Conservation (phyloP, 192 early-diverging fungal species). For the Backusella mclennaniae region DNA sequence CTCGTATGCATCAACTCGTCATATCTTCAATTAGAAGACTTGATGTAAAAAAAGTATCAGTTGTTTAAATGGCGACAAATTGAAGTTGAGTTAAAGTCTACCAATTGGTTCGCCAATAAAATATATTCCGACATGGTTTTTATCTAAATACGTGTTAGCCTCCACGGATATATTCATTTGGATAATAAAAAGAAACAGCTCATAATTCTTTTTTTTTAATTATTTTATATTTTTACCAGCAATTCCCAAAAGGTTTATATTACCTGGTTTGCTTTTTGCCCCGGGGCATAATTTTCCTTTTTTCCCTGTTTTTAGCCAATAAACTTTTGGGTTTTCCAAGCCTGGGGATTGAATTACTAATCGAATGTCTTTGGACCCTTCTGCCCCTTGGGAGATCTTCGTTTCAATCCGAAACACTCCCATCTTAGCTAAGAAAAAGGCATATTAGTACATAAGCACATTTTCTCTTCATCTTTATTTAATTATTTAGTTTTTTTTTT, state of each 20-base stretch:
- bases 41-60: neutral
- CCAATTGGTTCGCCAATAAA: neutral
- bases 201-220: neutral
- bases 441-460: neutral
- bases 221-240: neutral
- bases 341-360: neutral
- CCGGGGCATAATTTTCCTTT: neutral
- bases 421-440: neutral
- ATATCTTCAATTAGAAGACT: neutral
- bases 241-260: neutral
- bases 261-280: neutral
- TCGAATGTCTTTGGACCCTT: neutral
- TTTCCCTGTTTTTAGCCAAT: neutral
- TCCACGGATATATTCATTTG: neutral
- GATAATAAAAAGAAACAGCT: neutral
- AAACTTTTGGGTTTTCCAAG: neutral
- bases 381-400: neutral
- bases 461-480: neutral
- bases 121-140: neutral
- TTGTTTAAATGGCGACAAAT: neutral
- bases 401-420: neutral
- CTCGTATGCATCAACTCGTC: too few relatives aligned
- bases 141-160: neutral
- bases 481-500: neutral
- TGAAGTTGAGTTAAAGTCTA: neutral